A percentile compares a stretch with the other conserved stretches of the same genome.
These are phyloP conservation scores for Backusella macrospora DNA, from an alignment of 192 early-diverging fungal species.

Conservation along the genomic window DNA sequence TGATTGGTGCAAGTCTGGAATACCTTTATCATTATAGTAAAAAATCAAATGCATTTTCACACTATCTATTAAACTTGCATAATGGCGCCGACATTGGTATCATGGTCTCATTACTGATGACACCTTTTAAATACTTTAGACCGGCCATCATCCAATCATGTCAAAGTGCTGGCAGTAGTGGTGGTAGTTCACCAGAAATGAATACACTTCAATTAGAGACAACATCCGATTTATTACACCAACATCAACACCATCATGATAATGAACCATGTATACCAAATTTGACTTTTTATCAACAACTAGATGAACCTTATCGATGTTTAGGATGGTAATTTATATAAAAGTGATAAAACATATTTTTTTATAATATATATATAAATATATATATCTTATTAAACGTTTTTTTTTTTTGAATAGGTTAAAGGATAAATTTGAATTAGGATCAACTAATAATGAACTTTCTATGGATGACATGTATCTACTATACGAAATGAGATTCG, in stretches of 20 bases:
- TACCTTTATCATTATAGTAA: slow-evolving; percentile 69
- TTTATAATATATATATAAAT: not conserved
- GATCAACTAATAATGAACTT: slow-evolving; percentile 25
- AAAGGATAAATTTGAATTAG: slow-evolving; percentile 54
- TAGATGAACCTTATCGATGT: slow-evolving; percentile 60
- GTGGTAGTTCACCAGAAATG: too few species aligned
- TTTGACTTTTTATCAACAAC: slow-evolving; percentile 40
- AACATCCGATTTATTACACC: not conserved
- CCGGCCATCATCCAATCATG: not conserved
- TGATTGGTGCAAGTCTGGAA: slow-evolving; percentile 67
- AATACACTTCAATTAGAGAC: not conserved
- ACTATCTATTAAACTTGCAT: slow-evolving; percentile 44
- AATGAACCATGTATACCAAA: slow-evolving; percentile 31
- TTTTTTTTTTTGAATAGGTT: slow-evolving; percentile 36
- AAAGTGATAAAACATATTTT: too few species aligned
- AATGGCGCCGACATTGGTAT: slow-evolving; percentile 55
- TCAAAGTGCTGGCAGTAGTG: not conserved
- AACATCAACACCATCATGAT: not conserved
- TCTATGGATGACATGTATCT: slow-evolving; percentile 51
- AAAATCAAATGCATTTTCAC: slow-evolving; percentile 46
- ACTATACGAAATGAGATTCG: slow-evolving; percentile 53
- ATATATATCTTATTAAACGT: not conserved
- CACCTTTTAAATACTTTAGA: slow-evolving; percentile 29
- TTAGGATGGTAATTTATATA: slow-evolving; percentile 60
- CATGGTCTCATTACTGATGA: slow-evolving; percentile 49